These are phyloP conservation scores for Paulownia fortunei DNA, from an alignment of 257 asterid genomes.

Conservation along the genomic window DNA sequence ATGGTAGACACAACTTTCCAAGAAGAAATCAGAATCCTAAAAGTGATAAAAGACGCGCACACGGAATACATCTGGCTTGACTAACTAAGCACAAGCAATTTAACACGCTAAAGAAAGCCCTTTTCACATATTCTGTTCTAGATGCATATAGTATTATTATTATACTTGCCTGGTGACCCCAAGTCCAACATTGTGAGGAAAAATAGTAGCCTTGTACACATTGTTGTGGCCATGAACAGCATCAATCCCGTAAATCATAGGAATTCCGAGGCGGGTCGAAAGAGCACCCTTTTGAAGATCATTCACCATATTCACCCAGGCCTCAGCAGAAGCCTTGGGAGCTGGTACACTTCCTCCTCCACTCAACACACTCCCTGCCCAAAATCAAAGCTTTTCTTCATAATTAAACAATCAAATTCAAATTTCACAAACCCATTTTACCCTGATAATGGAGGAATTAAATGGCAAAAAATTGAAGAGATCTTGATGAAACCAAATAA, in stretches of 20 bases:
- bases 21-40: slow-evolving; percentile 3
- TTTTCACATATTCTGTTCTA: background rate
- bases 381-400: slow-evolving; percentile 17
- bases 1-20: background rate
- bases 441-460: background rate
- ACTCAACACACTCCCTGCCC: slow-evolving; percentile 76
- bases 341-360: slow-evolving; percentile 82
- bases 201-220: slow-evolving; percentile 69
- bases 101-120: slow-evolving; percentile 17
- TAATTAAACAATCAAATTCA: background rate
- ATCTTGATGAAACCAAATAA: background rate
- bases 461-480: background rate
- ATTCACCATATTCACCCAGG: slow-evolving; percentile 74
- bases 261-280: slow-evolving; percentile 71
- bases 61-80: background rate
- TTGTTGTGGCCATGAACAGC: slow-evolving; percentile 83
- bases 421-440: slow-evolving; percentile 4
- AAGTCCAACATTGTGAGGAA: slow-evolving; percentile 83
- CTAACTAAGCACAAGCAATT: background rate
- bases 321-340: slow-evolving; percentile 64
- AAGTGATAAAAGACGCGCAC: slow-evolving; percentile 9
- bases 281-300: slow-evolving; percentile 63
- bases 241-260: slow-evolving; percentile 73
- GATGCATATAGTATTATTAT: background rate
- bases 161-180: slow-evolving; percentile 75